Evolutionary conservation across 1,284 basidiomycete species (phyloP), one percentile per base, ranked within the genome.

Genomic region (Cystobasidiaceae sp.): DNA sequence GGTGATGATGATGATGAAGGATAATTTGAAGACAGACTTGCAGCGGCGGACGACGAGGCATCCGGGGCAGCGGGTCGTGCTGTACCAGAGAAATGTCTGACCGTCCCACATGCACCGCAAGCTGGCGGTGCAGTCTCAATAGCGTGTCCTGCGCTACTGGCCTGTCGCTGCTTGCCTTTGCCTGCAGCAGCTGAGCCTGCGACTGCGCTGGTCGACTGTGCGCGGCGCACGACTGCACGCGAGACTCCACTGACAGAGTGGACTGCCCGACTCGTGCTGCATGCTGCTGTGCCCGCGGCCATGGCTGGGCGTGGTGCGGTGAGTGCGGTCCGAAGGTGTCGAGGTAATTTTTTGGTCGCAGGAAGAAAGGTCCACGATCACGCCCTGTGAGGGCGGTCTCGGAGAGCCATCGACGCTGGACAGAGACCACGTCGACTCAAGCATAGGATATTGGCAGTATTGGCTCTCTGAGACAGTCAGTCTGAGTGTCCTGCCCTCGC

Each of bases 11-110:
- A 17, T 23, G 37, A n/a, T 7, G 54, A 21, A 43, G 54, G 27
- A 39, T 11, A 11, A n/a, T 19, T 17, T 46, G 55, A 45, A 39
- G 55, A 41, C n/a, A 28, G 9, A 67, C 46, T 60, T 55, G 2
- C 49, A 48, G n/a, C 34, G 23, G 45, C 5, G 50, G 39, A 48
- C 52, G 57, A 50, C 33, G 57, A 19, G 15, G 30, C 25, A 21
- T 39, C 50, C 23, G 51, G 30, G 25, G 39, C 21, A 2, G 37
- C 23, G 32, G 54, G 17, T 4, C 39, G 9, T 13, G 56, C 43
- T 32, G 56, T 46, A 33, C 44, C 48, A 44, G 45, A 59, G 21
- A 48, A 34, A 45, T 41, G 45, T 27, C 43, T 50, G 5, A 34
- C 37, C 6, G 45, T 39, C 13, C 17, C 17, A 39, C 45, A 61